Conservation (phyloP, 2,329 filamentous ascomycete genomes). For the Alternaria longipes region DNA sequence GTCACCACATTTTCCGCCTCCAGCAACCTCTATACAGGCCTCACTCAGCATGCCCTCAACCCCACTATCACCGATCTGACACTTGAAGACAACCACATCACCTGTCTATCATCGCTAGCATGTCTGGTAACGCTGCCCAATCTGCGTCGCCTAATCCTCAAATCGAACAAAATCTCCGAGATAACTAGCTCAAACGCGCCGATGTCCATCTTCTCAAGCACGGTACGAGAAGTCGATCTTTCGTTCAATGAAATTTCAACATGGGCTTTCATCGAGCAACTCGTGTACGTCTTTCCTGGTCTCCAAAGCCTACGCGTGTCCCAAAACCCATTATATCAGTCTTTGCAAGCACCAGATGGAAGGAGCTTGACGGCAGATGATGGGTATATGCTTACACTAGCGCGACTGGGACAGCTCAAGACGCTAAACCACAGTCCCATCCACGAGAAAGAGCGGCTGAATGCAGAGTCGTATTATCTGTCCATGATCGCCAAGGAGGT, state of each 20-base stretch:
- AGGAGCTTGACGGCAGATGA: constrained; percentile 70
- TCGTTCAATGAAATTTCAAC: constrained; percentile 58
- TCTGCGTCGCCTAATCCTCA: constrained; percentile 67
- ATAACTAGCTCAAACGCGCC: constrained; percentile 35
- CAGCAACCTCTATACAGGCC: constrained; percentile 50
- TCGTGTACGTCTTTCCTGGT: constrained; percentile 75
- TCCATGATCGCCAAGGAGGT: constrained; percentile 82
- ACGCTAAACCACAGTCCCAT: constrained; percentile 77
- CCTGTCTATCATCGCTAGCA: constrained; percentile 65
- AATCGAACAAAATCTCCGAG: constrained; percentile 74
- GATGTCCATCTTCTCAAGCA: constrained; percentile 38
- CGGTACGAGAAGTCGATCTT: constrained; percentile 55
- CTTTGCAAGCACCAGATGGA: constrained; percentile 55
- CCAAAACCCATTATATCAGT: constrained; percentile 83
- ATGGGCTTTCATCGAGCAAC: constrained; percentile 78
- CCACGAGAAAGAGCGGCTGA: constrained; percentile 76
- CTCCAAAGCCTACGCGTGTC: constrained; percentile 79
- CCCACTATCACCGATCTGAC: constrained; percentile 69
- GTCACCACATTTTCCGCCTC: constrained; percentile 62
- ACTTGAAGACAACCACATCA: constrained; percentile 77
- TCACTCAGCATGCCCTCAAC: constrained; percentile 52
- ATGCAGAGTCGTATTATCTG: constrained; percentile 94
- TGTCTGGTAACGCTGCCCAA: constrained; percentile 67
- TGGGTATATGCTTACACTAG: constrained; percentile 87
- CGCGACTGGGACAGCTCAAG: constrained; percentile 73